Evolutionary conservation across 78 protist species (phyloP).

Genomic region (Dictyostelium capitatum): DNA sequence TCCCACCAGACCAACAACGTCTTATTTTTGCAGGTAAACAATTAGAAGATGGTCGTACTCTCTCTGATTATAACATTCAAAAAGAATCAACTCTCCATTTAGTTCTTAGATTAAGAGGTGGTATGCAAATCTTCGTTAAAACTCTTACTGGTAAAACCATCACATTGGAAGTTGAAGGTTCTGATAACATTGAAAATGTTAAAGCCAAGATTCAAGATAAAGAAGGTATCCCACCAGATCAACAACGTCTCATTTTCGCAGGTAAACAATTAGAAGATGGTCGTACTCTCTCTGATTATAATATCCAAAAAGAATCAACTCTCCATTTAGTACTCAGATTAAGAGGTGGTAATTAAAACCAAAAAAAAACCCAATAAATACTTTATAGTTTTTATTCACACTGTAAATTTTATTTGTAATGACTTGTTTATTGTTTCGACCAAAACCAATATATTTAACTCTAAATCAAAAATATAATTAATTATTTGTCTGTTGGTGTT

Average conservation of each 20-base stretch:
- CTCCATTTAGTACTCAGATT: slow-evolving; percentile 95
- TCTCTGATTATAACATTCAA: slow-evolving; percentile 94
- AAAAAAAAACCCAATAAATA: too few relatives aligned
- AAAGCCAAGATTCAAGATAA: slow-evolving; percentile 99
- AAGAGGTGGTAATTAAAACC: slow-evolving; percentile 84
- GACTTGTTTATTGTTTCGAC: not conserved
- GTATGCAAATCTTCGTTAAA: slow-evolving; percentile 97
- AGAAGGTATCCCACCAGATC: slow-evolving; percentile 99
- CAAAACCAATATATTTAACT: not conserved
- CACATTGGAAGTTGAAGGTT: slow-evolving; percentile 97
- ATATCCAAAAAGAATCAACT: slow-evolving; percentile 99
- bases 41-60: slow-evolving; percentile 96
- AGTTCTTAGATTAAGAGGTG: slow-evolving; percentile 92
- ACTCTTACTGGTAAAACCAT: slow-evolving; percentile 99
- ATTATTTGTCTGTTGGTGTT: too few relatives aligned
- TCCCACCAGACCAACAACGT: slow-evolving; percentile 99
- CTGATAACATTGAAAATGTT: slow-evolving; percentile 98
- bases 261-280: slow-evolving; percentile 99
- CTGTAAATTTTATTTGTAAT: not conserved
- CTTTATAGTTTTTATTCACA: not conserved
- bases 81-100: slow-evolving; percentile 94
- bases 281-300: slow-evolving; percentile 98
- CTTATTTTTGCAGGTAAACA: slow-evolving; percentile 99
- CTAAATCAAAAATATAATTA: too few relatives aligned
- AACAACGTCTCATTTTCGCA: slow-evolving; percentile 98